Conservation (phyloP, 23 red algal genomes). For the Porphyridium purpureum region DNA sequence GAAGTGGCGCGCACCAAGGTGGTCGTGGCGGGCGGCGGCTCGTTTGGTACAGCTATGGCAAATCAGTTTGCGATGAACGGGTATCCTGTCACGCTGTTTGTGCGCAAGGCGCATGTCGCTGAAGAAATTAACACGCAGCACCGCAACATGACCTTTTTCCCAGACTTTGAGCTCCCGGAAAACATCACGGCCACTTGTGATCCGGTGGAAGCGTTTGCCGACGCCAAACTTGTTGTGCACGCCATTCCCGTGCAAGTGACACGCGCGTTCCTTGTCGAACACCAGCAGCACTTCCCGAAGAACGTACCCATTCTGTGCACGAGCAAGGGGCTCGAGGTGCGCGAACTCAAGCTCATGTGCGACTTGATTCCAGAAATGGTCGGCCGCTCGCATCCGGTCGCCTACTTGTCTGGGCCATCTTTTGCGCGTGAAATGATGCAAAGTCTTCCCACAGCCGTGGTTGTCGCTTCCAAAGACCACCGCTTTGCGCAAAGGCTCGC, state of each 20-base stretch:
- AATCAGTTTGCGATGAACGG: constrained; percentile 69
- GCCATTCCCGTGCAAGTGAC: constrained; percentile 81
- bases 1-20: constrained; percentile 31
- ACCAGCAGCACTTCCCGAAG: constrained; percentile 10
- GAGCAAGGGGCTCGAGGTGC: constrained; percentile 76
- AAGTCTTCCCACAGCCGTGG: constrained; percentile 78
- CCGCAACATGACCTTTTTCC: constrained; percentile 73
- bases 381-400: constrained; percentile 1
- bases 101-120: constrained; percentile 38
- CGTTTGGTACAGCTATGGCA: constrained; percentile 85
- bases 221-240: constrained; percentile 66
- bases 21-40: constrained; percentile 65
- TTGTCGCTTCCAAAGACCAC: constrained; percentile 43
- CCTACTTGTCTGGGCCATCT: constrained; percentile 86
- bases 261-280: constrained; percentile 26
- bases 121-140: constrained; percentile 75
- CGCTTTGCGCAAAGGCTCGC: constrained; percentile 31
- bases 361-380: constrained; percentile 60
- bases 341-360: constrained; percentile 59
- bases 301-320: constrained; percentile 82
- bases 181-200: constrained; percentile 53
- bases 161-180: constrained; percentile 45
- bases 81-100: constrained; percentile 64
- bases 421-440: constrained; percentile 89
- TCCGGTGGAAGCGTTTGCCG: constrained; percentile 35